These are phyloP conservation scores for Cercophora sp. DNA, from an alignment of 495 filamentous ascomycete genomes.

Conservation along the genomic window DNA sequence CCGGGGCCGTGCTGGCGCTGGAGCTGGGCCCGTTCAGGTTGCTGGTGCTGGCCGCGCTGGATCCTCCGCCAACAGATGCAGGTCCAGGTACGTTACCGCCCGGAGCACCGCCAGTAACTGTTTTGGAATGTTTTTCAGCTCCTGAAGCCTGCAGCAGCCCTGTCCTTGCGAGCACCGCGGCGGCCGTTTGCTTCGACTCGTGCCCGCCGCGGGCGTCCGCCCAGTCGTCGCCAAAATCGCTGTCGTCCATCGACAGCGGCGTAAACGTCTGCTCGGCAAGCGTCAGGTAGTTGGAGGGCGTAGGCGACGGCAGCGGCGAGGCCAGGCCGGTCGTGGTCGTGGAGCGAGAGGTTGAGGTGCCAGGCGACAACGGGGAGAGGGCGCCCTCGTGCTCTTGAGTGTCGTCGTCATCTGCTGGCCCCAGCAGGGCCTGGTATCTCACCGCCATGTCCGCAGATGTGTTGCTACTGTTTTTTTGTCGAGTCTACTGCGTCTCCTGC, in stretches of 20 bases:
- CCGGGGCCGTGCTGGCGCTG: conserved; percentile 17
- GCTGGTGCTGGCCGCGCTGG: too few species aligned
- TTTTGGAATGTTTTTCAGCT: conserved; percentile 16
- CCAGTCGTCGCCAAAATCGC: conserved; percentile 18
- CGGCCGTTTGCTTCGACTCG: background rate
- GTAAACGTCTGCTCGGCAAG: conserved; percentile 38
- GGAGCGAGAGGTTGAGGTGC: conserved; percentile 16
- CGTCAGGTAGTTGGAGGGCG: conserved; percentile 26
- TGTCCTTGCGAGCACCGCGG: background rate
- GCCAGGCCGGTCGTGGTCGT: conserved; percentile 15
- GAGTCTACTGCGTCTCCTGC: background rate
- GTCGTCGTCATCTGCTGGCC: conserved; percentile 6
- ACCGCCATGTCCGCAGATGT: conserved; percentile 1
- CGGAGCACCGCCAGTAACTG: conserved; percentile 20
- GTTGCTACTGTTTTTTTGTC: background rate
- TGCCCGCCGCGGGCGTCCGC: background rate
- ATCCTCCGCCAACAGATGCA: background rate
- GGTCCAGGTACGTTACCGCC: too few species aligned
- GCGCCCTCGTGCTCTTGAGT: background rate
- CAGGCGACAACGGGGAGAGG: conserved; percentile 17
- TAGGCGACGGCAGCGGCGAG: conserved; percentile 18
- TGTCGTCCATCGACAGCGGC: conserved; percentile 42
- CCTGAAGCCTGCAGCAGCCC: conserved; percentile 6
- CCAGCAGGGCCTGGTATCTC: conserved; percentile 9
- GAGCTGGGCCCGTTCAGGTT: conserved; percentile 24